phyloP scores from a whole-genome alignment of 1,284 basidiomycete species.

The Takashimella koratensis region DNA sequence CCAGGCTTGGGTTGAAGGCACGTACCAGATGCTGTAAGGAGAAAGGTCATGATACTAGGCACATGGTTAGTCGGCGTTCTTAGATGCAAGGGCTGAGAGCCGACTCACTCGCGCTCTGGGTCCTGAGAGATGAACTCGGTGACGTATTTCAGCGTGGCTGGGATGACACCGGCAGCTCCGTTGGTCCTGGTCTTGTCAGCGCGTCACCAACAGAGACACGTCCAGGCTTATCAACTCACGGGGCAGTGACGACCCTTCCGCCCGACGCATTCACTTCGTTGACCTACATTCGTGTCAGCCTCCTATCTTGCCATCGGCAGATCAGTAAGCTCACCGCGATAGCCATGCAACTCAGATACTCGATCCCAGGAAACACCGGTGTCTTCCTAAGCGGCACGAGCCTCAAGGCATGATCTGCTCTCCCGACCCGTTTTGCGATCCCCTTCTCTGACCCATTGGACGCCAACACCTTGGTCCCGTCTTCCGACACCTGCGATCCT shows the following conservation, averaged over 20 bases:
- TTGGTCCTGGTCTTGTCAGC: slow-evolving; percentile 33
- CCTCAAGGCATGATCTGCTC: slow-evolving; percentile 67
- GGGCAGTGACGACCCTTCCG: slow-evolving; percentile 89
- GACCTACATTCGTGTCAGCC: no score
- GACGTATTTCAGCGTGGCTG: slow-evolving; percentile 59
- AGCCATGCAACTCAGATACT: slow-evolving; percentile 88
- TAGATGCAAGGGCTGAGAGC: neutral
- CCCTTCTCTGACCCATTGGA: slow-evolving; percentile 35
- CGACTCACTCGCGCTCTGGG: slow-evolving; percentile 30
- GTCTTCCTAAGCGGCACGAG: slow-evolving; percentile 68
- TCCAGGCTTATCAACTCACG: slow-evolving; percentile 39
- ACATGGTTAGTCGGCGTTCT: slow-evolving; percentile 1
- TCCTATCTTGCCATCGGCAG: no score
- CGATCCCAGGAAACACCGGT: slow-evolving; percentile 75
- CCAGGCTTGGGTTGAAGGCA: no score
- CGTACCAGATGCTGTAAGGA: slow-evolving; percentile 76
- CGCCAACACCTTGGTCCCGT: slow-evolving; percentile 2
- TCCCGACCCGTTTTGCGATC: slow-evolving; percentile 21
- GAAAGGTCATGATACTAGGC: slow-evolving; percentile 67
- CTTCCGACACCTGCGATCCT: slow-evolving; percentile 6
- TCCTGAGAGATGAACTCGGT: slow-evolving; percentile 36
- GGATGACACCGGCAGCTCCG: slow-evolving; percentile 73
- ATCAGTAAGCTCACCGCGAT: no score
- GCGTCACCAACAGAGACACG: no score
- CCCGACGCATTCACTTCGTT: slow-evolving; percentile 81